These are phyloP conservation scores for Phytopythium ostracodes DNA, from an alignment of 352 stramenopile genomes.

Conservation along the genomic window DNA sequence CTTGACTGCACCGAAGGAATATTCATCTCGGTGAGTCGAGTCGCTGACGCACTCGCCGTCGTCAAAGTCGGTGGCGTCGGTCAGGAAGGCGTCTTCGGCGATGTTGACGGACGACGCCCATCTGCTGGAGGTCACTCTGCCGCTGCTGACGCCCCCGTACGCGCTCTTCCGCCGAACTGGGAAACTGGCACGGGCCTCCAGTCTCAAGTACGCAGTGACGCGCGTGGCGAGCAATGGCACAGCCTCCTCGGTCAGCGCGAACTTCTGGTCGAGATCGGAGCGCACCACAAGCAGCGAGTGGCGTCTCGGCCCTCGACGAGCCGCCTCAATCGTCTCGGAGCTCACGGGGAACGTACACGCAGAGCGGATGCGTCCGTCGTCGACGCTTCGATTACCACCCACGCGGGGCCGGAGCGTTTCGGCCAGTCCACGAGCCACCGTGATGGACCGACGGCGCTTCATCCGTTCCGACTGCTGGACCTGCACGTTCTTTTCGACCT, in stretches of 20 bases:
- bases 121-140: neutral
- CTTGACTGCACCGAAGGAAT: neutral
- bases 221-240: conserved; percentile 23
- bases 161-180: neutral
- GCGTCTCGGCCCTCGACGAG: conserved; percentile 12
- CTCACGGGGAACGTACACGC: neutral
- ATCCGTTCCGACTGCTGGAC: neutral
- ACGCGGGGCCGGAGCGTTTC: neutral
- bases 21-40: neutral
- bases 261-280: conserved; percentile 16
- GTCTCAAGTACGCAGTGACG: conserved; percentile 10
- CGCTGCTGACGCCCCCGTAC: too few relatives aligned
- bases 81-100: neutral
- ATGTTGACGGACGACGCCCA: neutral
- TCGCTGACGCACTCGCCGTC: neutral
- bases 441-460: conserved; percentile 27
- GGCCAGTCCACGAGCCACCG: conserved; percentile 2
- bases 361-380: neutral
- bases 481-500: conserved; percentile 19
- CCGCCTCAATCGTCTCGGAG: neutral
- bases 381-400: neutral
- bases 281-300: conserved; percentile 32
- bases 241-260: conserved; percentile 15
- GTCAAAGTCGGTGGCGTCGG: neutral
- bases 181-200: neutral